phyloP scores from a whole-genome alignment of 2,329 filamentous ascomycete species.

The Penicillium sp. region DNA sequence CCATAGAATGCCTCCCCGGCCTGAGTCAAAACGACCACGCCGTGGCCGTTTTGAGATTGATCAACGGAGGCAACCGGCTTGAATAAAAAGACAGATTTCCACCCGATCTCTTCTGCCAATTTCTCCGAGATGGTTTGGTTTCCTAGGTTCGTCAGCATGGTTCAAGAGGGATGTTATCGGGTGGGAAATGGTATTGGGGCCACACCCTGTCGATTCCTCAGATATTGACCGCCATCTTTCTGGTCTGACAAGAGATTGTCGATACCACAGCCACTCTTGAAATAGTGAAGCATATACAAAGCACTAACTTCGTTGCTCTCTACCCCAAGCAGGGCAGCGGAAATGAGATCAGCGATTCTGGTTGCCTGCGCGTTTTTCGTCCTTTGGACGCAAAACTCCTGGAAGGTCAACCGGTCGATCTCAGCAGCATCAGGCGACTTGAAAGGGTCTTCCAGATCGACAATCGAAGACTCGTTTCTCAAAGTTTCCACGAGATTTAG shows the following conservation, averaged over 20 bases:
- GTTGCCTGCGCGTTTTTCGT: conserved; percentile 29
- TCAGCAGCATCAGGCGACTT: conserved; percentile 5
- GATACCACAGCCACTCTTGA: conserved; percentile 54
- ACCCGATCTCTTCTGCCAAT: conserved; percentile 38
- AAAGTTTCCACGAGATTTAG: neutral
- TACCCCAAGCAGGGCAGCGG: conserved; percentile 51
- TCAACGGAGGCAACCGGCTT: conserved; percentile 13
- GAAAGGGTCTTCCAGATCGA: conserved; percentile 9
- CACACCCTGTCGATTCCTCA: conserved; percentile 50
- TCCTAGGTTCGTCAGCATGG: neutral
- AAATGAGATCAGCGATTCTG: conserved; percentile 39
- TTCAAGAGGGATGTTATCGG: no score
- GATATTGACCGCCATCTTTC: conserved; percentile 55
- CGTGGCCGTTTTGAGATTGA: neutral
- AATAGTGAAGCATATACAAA: conserved; percentile 58
- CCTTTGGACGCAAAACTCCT: conserved; percentile 4
- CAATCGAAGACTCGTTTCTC: neutral
- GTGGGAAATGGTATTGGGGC: no score
- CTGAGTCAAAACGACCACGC: conserved; percentile 6
- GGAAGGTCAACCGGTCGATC: conserved; percentile 7
- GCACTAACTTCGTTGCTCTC: conserved; percentile 54
- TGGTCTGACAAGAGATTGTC: conserved; percentile 54
- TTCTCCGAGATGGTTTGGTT: conserved; percentile 44
- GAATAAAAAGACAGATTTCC: conserved; percentile 27
- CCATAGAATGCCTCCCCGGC: conserved; percentile 3